phyloP scores from a whole-genome alignment of 2,329 filamentous ascomycete genomes.

The Fusarium verrucosum region DNA sequence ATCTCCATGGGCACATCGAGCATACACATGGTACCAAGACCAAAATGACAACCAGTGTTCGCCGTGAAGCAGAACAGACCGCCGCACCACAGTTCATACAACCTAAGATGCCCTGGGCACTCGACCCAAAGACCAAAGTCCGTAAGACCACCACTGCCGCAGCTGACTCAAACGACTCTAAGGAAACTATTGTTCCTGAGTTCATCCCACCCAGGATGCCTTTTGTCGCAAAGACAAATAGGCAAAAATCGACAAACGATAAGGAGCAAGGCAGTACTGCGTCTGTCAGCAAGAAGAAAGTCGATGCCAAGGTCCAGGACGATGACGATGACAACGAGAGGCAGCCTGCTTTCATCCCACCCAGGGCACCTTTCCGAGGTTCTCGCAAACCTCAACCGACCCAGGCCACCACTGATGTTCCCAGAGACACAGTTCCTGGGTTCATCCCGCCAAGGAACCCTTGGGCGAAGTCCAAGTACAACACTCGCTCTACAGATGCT shows the following conservation, averaged over 20 bases:
- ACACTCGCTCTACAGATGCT: constrained; percentile 8
- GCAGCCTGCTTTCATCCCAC: constrained; percentile 19
- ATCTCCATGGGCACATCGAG: constrained; percentile 32
- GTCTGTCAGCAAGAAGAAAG: constrained; percentile 20
- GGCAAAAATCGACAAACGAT: constrained; percentile 1
- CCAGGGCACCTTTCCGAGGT: constrained; percentile 20
- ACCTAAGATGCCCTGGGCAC: constrained; percentile 26
- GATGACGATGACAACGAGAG: background rate
- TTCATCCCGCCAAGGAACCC: constrained; percentile 21
- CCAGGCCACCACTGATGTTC: background rate
- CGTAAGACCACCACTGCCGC: constrained; percentile 8
- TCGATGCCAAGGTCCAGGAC: constrained; percentile 1
- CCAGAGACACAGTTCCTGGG: constrained; percentile 11
- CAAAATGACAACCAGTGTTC: constrained; percentile 14
- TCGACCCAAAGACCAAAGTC: constrained; percentile 21
- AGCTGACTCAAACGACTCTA: background rate
- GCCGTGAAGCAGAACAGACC: constrained; percentile 12
- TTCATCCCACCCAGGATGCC: constrained; percentile 34
- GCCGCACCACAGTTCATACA: constrained; percentile 21
- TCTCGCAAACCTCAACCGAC: constrained; percentile 8
- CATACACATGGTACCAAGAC: constrained; percentile 22
- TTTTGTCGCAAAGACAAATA: constrained; percentile 19
- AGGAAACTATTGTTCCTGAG: constrained; percentile 13
- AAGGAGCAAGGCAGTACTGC: constrained; percentile 1
- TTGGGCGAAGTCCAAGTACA: constrained; percentile 10